Base-by-base conservation (phyloP, 768 basidiomycete species). In the Suillus spraguei region DNA sequence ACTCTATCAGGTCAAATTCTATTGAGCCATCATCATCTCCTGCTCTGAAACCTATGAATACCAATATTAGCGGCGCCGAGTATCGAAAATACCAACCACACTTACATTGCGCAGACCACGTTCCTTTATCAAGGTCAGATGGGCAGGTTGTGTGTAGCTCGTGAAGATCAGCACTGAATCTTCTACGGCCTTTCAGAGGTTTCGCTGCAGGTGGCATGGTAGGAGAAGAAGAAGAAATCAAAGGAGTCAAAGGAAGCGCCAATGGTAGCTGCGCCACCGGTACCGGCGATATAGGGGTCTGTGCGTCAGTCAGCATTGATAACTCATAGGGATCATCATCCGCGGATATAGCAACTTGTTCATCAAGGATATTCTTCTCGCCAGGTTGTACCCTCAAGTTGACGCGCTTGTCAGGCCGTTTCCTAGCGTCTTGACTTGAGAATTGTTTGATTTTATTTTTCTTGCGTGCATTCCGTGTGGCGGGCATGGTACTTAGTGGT, bases 21-120 rank as follows among this genome's bases (percentile, higher is more conserved):
- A 90, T 74, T n/a, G 82, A 79, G 17, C 87, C 87, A 65, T 89
- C 88, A 58, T 89, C 88, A 33, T 89, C 87, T 33, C 87, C 87
- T 32, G 79, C 52, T 35, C 75, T 71, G n/a, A 87, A 69, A 59
- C 73, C 88, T 90, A 69, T 14, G 9, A 60, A 17, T 20, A 54
- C 22, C 49, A 17, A 8, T 38, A 3, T 56, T 39, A 24, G 24
- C 28, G 33, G 55, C 49, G 33, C 36, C 35, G 14, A 44, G 8
- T 17, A 49, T 22, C 49, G 46, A 20, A 42, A 24, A 22, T 20
- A 10, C 22, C 33, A 28, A 39, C n/a, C 6, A 41, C 11, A 74
- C 80, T 47, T 65, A 86, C 87, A 75, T 60, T 75, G 76, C 35
- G 87, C 63, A 41, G 69, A 69, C 62, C 85, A 69, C 5, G 78